Conservation (phyloP, 1,284 basidiomycete species). For the Ustilago xerochloae region DNA sequence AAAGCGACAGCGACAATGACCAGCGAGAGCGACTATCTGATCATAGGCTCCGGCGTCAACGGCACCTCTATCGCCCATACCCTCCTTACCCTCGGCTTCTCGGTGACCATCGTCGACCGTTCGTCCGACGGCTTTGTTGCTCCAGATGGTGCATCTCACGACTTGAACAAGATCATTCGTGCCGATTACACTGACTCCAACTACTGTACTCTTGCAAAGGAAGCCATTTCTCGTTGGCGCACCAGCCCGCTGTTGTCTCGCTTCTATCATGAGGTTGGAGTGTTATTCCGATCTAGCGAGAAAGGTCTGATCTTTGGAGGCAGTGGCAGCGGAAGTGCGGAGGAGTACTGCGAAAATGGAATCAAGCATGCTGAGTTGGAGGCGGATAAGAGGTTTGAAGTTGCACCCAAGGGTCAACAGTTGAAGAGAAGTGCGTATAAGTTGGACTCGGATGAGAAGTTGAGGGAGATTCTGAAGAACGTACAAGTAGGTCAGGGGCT, state of each 20-base stretch:
- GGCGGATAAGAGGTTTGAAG: slow-evolving; percentile 20
- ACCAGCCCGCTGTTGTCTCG: slow-evolving; percentile 46
- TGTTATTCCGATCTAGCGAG: slow-evolving; percentile 51
- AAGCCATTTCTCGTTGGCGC: slow-evolving; percentile 80
- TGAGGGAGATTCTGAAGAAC: slow-evolving; percentile 16
- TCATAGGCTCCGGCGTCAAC: slow-evolving; percentile 86
- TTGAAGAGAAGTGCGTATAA: slow-evolving; percentile 26
- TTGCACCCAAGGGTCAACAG: neutral
- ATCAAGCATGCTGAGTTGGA: slow-evolving; percentile 29
- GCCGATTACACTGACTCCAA: slow-evolving; percentile 68
- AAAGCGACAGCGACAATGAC: neutral
- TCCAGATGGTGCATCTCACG: slow-evolving; percentile 81
- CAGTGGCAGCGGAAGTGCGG: neutral
- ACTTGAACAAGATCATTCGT: slow-evolving; percentile 80
- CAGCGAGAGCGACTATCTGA: slow-evolving; percentile 29
- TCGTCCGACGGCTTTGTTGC: slow-evolving; percentile 69
- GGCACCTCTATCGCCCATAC: slow-evolving; percentile 79
- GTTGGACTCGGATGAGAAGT: slow-evolving; percentile 18
- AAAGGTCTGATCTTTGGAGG: slow-evolving; percentile 2
- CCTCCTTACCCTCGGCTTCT: slow-evolving; percentile 76
- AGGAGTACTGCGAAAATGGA: slow-evolving; percentile 38
- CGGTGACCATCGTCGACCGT: slow-evolving; percentile 75
- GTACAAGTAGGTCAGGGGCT: slow-evolving; percentile 18
- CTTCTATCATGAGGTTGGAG: slow-evolving; percentile 61
- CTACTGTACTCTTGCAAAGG: slow-evolving; percentile 78